Base-by-base conservation (phyloP, 2,329 filamentous ascomycete genomes). In the Cryphonectria parasitica region DNA sequence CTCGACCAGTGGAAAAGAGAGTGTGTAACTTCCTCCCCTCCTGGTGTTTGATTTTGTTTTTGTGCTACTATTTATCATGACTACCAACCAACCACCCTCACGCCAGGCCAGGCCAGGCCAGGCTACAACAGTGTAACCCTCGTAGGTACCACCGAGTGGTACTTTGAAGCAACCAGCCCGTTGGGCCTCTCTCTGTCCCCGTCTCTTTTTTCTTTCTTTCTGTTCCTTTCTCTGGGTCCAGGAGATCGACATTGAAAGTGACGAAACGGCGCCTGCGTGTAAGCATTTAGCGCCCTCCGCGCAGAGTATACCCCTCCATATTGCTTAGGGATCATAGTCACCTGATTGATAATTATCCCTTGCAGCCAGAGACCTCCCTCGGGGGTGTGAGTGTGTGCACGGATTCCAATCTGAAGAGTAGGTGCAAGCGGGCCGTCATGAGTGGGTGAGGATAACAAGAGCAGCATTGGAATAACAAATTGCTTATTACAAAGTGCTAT, bases 231-330 rank as follows among this genome's bases (percentile, higher is more conserved):
- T 49, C 45, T 49, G 45, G 45, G 19, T 7, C 7, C 8, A 17
- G 8, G 54, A 17, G 54, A 58, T 58, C 54, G 54, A 58, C 54
- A 58, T 31, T 5, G 19, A n/a, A 15, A 58, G 54, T 58, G 54
- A 58, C 54, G 28, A 34, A 28, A 49, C 41, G n/a, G 39, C 39
- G 43, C 13, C 63, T 64, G 63, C 43, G 62, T 64, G 63, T 64
- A 64, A 64, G 63, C 41, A 64, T 52, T 64, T 64, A 64, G 63
- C 63, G 41, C 63, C 39, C 25, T 64, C 61, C 7, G 39, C 36
- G 22, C 34, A 45, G 25, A 45, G 19, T 28, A 49, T 34, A 2
- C n/a, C 28, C 7, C 22, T 52, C 41, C 41, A 43, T 22, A 17
- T 49, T 64, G 63, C 28, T 34, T 6, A 39, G 25, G 61, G 43